These are phyloP conservation scores for Colletotrichum liaoningense DNA, from an alignment of 2,329 filamentous ascomycete genomes.

Conservation along the genomic window DNA sequence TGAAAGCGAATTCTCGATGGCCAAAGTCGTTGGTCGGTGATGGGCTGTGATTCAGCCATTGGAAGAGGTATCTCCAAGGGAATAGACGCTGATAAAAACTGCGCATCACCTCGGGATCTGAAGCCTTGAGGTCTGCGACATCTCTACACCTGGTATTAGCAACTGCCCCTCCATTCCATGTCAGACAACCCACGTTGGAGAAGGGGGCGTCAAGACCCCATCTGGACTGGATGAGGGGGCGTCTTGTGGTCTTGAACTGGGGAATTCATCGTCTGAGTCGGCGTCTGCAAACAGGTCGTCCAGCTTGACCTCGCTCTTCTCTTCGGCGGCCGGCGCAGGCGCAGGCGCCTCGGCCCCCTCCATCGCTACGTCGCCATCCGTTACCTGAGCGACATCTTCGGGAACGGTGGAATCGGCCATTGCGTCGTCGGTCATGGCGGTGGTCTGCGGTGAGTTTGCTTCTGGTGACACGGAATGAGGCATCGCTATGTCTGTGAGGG, in stretches of 20 bases:
- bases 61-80: slow-evolving; percentile 93
- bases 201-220: slow-evolving; percentile 48
- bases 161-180: not conserved
- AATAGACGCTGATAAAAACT: slow-evolving; percentile 97
- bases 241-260: slow-evolving; percentile 57
- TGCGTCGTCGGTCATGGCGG: slow-evolving; percentile 45
- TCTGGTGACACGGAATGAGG: slow-evolving; percentile 57
- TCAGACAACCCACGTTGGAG: slow-evolving; percentile 52
- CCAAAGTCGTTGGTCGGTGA: slow-evolving; percentile 88
- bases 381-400: slow-evolving; percentile 43
- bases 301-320: slow-evolving; percentile 62
- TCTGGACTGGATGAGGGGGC: slow-evolving; percentile 56
- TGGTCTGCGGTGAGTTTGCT: slow-evolving; percentile 40
- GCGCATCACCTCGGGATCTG: slow-evolving; percentile 87
- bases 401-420: slow-evolving; percentile 46
- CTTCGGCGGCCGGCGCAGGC: slow-evolving; percentile 38
- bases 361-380: slow-evolving; percentile 55
- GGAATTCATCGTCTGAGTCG: slow-evolving; percentile 72
- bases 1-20: slow-evolving; percentile 96
- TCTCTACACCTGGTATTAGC: slow-evolving; percentile 42
- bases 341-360: slow-evolving; percentile 46
- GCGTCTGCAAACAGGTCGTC: slow-evolving; percentile 70
- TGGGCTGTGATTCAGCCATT: slow-evolving; percentile 96
- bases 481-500: slow-evolving; percentile 46
- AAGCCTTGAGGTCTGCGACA: slow-evolving; percentile 57